Conservation (phyloP, 129 eudicot genomes). For the Dittrichia graveolens region DNA sequence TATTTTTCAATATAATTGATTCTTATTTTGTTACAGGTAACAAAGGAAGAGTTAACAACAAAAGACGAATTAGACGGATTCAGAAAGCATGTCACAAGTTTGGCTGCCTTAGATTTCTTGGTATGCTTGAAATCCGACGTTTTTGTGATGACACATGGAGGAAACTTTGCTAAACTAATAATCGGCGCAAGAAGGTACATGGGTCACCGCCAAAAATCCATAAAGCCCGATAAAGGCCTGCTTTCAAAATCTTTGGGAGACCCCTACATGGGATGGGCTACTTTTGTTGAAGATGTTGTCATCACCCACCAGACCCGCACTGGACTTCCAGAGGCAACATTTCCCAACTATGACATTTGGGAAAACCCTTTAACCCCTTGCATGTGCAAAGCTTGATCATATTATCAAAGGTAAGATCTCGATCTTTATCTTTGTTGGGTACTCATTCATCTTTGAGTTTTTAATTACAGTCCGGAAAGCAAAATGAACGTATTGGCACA, state of each 20-base stretch:
- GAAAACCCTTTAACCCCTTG: constrained; percentile 98
- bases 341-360: constrained; percentile 96
- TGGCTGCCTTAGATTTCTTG: constrained; percentile 95
- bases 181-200: constrained; percentile 78
- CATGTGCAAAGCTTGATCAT: constrained; percentile 86
- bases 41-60: constrained; percentile 87
- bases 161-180: constrained; percentile 87
- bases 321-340: constrained; percentile 91
- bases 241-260: constrained; percentile 94
- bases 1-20: not conserved
- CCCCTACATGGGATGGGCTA: constrained; percentile 99
- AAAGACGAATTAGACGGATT: constrained; percentile 82
- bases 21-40: constrained; percentile 54
- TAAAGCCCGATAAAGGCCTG: constrained; percentile 91
- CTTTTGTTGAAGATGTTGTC: constrained; percentile 88
- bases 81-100: constrained; percentile 91
- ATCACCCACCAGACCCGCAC: constrained; percentile 91
- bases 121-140: constrained; percentile 95
- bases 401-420: constrained; percentile 5
- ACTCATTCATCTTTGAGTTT: not conserved
- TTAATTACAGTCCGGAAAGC: constrained; percentile 18
- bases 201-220: constrained; percentile 89
- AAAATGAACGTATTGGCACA: not conserved
- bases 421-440: constrained; percentile 19
- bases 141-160: constrained; percentile 99